Evolutionary conservation across 768 basidiomycete genomes (phyloP).

Genomic region (Boletus eberwhitei): DNA sequence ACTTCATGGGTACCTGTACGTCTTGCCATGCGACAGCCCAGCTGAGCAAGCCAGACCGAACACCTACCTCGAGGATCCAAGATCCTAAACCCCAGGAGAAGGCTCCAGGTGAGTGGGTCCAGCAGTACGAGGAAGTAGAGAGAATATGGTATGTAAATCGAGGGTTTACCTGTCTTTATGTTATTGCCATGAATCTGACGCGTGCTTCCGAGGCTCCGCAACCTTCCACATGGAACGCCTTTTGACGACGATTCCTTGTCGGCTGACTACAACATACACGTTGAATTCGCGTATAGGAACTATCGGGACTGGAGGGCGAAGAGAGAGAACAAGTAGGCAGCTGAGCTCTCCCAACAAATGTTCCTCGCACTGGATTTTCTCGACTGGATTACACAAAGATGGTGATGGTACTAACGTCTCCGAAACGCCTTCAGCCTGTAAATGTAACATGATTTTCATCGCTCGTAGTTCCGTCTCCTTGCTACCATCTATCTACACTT

Average conservation of each 20-base stretch:
- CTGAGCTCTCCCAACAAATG: neutral
- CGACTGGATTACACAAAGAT: neutral
- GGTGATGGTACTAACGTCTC: neutral
- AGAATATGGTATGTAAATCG: neutral
- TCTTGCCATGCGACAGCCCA: conserved; percentile 4
- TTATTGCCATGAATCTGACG: neutral
- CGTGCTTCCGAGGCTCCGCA: neutral
- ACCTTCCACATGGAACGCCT: neutral
- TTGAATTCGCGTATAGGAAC: neutral
- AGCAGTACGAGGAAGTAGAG: neutral
- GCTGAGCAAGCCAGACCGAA: neutral
- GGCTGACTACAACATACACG: neutral
- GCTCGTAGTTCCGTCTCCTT: neutral
- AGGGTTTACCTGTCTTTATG: neutral
- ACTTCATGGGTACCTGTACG: conserved; percentile 1
- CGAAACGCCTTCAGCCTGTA: neutral
- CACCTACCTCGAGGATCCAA: neutral
- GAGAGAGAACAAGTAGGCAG: neutral
- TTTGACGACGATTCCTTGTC: neutral
- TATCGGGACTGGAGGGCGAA: neutral
- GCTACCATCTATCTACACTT: neutral
- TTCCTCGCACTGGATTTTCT: neutral
- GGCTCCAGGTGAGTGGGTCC: neutral
- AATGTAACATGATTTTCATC: neutral
- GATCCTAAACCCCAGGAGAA: neutral